These are phyloP conservation scores for Oenanthe sinensis DNA, from an alignment of 129 eudicot species.

Conservation along the genomic window DNA sequence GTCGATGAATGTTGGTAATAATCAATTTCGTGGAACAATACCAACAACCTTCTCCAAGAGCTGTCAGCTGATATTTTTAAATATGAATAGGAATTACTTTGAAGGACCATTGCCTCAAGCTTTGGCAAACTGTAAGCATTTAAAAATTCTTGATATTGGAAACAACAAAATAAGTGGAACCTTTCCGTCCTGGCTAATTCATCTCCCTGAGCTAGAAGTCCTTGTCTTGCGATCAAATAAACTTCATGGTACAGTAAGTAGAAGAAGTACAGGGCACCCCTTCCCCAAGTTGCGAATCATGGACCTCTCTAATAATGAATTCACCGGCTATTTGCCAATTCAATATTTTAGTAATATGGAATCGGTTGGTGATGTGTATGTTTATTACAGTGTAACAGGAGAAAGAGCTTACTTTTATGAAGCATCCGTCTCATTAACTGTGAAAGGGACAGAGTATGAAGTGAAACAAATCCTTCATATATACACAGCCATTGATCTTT, in stretches of 20 bases:
- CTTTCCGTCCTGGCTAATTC: conserved; percentile 14
- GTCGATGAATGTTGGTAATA: not conserved
- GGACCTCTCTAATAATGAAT: conserved; percentile 16
- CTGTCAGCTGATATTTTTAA: not conserved
- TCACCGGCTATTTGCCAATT: conserved; percentile 10
- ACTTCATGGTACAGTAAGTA: conserved; percentile 2
- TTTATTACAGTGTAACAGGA: too few relatives aligned
- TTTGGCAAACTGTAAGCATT: not conserved
- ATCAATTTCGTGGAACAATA: not conserved
- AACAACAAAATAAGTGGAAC: conserved; percentile 6
- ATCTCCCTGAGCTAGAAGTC: conserved; percentile 6
- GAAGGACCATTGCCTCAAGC: conserved; percentile 14
- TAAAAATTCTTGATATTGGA: conserved; percentile 13
- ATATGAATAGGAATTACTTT: not conserved
- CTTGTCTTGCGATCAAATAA: conserved; percentile 14
- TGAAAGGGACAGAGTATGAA: not conserved
- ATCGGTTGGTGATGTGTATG: not conserved
- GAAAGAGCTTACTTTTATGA: not conserved
- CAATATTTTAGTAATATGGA: not conserved
- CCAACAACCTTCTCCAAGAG: not conserved
- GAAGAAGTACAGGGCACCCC: not conserved
- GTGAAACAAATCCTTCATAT: not conserved
- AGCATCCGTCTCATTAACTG: not conserved
- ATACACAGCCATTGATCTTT: not conserved
- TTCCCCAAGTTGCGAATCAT: conserved; percentile 12